Evolutionary conservation across 2,329 filamentous ascomycete genomes (phyloP), one percentile per base, ranked within the genome.

Genomic region (Sphaerostilbella broomeana): DNA sequence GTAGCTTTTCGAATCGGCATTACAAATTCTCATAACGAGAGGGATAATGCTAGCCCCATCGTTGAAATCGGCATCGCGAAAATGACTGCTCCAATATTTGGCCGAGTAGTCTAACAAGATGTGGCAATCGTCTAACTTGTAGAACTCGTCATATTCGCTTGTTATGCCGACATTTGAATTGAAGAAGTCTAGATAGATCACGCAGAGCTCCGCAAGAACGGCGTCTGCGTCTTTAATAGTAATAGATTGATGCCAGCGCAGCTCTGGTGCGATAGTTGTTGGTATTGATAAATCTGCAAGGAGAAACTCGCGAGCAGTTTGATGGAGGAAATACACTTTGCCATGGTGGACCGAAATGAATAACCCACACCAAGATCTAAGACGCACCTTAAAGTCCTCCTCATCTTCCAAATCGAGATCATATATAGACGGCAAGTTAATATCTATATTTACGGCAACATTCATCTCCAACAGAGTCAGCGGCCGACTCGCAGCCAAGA

Each of bases 271-370:
- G 27, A 39, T 16, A 38, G 13, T 18, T 35, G 9, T 16, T 41
- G 33, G 19, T 5, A 18, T 36, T 43, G 21, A 35, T 9, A 17
- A 34, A 27, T 48, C 31, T 36, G 44, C 40, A 1, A 56, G 42
- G 26, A 60, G 54, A 44, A 59, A 61, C 34, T 59, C 56, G 6
- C 53, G 47, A 26, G 55, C 57, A 2, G 56, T 59, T 47, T 60
- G 54, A 40, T 60, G 54, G 10, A 60, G 40, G 22, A 61, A 51
- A 30, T 58, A 55, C 31, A 61, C 30, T 8, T 34, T 55, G n/a
- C 39, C 47, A 9, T 53, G 31, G 22, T 60, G 10, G 9, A 58
- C 40, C 5, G 49, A 52, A 18, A 60, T 30, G 25, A 60, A 60
- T 3, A 60, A 40, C 5, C 57, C 52, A 37, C 52, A 59, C 46